These are phyloP conservation scores for Lolium rigidum DNA, from an alignment of 176 grass and related monocot genomes.

Conservation along the genomic window DNA sequence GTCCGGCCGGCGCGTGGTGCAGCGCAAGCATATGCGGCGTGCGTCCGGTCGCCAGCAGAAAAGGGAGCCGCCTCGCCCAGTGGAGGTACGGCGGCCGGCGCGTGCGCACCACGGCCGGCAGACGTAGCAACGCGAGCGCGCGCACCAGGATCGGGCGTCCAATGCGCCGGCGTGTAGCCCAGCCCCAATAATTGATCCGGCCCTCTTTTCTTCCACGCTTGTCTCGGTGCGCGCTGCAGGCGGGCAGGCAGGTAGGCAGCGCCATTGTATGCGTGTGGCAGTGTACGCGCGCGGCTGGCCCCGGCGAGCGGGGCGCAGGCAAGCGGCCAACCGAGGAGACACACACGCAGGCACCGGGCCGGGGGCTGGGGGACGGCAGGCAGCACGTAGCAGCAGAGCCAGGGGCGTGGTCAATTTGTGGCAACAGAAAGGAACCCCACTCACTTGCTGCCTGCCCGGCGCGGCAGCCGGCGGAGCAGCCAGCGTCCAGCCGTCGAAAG, in stretches of 20 bases:
- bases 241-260: background rate
- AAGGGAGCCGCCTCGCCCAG: background rate
- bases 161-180: background rate
- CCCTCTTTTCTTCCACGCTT: background rate
- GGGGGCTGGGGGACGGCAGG: background rate
- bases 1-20: background rate
- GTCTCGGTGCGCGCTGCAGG: conserved; percentile 2
- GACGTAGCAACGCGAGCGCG: background rate
- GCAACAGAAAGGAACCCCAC: background rate
- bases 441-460: background rate
- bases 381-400: background rate
- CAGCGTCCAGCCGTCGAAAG: background rate
- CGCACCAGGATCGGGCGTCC: background rate
- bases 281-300: conserved; percentile 7
- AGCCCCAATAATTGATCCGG: background rate
- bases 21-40: background rate
- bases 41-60: background rate
- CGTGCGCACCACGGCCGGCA: background rate
- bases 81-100: conserved; percentile 25
- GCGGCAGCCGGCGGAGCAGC: background rate
- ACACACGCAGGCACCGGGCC: background rate
- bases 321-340: conserved; percentile 18
- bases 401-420: conserved; percentile 27
- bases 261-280: background rate
- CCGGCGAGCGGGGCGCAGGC: conserved; percentile 8